Percentiles rank a stretch among this genome's conserved stretches.
Evolutionary conservation across 306 rosid genomes (phyloP).

Genomic region (Echinosophora koreensis): DNA sequence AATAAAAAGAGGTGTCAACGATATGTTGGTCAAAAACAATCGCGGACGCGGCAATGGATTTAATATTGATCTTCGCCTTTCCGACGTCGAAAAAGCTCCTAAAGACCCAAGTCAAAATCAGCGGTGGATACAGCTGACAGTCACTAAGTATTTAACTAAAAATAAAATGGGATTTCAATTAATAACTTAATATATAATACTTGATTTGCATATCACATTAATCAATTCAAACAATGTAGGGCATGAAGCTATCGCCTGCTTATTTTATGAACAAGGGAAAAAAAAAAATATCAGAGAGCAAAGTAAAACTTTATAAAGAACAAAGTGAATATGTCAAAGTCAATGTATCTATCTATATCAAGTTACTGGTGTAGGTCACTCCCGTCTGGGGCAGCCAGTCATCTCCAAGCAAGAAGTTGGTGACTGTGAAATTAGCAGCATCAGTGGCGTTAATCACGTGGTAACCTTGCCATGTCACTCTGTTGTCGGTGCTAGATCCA

Average conservation of each 20-base stretch:
- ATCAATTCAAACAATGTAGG: not conserved
- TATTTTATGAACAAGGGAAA: not conserved
- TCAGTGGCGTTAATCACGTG: constrained; percentile 62
- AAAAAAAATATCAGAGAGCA: not conserved
- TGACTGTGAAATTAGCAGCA: constrained; percentile 67
- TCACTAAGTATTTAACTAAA: not conserved
- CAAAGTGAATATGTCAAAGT: not conserved
- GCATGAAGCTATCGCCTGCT: not conserved
- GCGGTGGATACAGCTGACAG: not conserved
- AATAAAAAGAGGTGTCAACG: too few relatives aligned
- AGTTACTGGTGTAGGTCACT: constrained; percentile 59
- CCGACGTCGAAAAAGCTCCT: not conserved
- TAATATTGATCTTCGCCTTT: not conserved
- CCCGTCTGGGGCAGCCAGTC: constrained; percentile 76
- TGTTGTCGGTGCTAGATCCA: constrained; percentile 59
- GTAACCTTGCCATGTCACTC: constrained; percentile 71
- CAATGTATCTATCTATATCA: not conserved
- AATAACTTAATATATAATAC: not conserved
- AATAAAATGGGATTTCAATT: not conserved
- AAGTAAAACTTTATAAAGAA: not conserved
- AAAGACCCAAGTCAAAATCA: not conserved
- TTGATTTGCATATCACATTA: not conserved
- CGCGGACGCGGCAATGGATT: not conserved
- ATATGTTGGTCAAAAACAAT: too few relatives aligned
- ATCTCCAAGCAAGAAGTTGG: constrained; percentile 65